Evolutionary conservation across 164 flowering plant species (phyloP).

Genomic region (Platanus orientalis): DNA sequence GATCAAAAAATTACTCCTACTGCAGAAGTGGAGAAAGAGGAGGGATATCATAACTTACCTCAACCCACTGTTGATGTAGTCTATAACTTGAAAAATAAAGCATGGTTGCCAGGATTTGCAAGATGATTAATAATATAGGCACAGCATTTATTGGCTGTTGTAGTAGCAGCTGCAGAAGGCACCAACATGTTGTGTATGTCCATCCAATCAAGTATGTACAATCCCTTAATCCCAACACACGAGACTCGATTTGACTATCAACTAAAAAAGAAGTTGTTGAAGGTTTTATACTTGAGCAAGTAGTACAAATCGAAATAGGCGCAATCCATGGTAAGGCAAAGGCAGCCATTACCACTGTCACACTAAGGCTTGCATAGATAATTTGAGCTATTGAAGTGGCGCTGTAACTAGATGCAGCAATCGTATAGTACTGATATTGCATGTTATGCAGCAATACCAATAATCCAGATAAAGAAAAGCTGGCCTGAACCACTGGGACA

Average conservation of each 20-base stretch:
- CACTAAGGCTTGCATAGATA: conserved; percentile 43
- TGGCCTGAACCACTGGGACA: conserved; percentile 28
- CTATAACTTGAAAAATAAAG: conserved; percentile 28
- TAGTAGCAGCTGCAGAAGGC: conserved; percentile 80
- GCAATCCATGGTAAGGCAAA: conserved; percentile 61
- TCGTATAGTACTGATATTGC: conserved; percentile 30
- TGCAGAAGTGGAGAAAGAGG: background rate
- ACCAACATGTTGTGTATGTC: conserved; percentile 61
- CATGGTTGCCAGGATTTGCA: conserved; percentile 52
- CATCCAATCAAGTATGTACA: conserved; percentile 52
- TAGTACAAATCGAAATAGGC: conserved; percentile 23
- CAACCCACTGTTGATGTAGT: conserved; percentile 61
- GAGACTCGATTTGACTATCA: conserved; percentile 15
- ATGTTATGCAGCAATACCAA: conserved; percentile 46
- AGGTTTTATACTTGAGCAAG: conserved; percentile 8
- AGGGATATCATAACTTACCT: conserved; percentile 49
- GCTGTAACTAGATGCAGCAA: conserved; percentile 25
- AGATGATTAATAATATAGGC: conserved; percentile 57
- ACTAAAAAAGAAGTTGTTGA: conserved; percentile 15
- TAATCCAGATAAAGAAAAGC: conserved; percentile 37
- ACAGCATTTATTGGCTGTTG: conserved; percentile 77
- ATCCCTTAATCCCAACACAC: conserved; percentile 30
- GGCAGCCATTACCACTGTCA: conserved; percentile 29
- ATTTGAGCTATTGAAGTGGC: conserved; percentile 45
- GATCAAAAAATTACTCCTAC: background rate